Percentiles rank a stretch among this genome's conserved stretches.
phyloP scores from a whole-genome alignment of 73 alveolate genomes.

The Tetrahymena malaccensis region DNA sequence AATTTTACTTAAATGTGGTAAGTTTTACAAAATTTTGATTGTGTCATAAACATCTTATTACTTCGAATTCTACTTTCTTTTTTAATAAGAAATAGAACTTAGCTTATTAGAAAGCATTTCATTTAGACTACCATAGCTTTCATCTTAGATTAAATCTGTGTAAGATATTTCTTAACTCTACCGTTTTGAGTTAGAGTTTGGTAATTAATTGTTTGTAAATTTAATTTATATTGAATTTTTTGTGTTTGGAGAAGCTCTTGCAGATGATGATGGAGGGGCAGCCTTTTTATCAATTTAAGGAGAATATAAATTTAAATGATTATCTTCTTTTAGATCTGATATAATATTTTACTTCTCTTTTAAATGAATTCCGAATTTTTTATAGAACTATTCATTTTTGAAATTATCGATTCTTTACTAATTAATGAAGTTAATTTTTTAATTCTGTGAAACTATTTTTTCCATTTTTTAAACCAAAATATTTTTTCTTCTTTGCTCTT shows the following conservation, averaged over 20 bases:
- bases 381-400: not conserved
- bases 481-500: not conserved
- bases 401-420: not conserved
- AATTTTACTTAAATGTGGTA: not conserved
- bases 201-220: not conserved
- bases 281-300: not conserved
- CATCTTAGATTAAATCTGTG: not conserved
- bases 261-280: not conserved
- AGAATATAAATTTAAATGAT: not conserved
- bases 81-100: not conserved
- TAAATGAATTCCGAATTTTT: not conserved
- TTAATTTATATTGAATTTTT: not conserved
- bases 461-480: not conserved
- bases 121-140: not conserved
- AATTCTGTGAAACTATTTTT: not conserved
- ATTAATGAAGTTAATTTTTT: not conserved
- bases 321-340: not conserved
- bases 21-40: not conserved
- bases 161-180: not conserved
- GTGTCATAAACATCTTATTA: not conserved
- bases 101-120: not conserved
- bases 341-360: not conserved
- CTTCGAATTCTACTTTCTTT: not conserved
- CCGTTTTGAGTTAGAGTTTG: not conserved
- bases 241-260: not conserved